Evolutionary conservation across 768 basidiomycete species (phyloP).

Genomic region (Dentipellis sp.): DNA sequence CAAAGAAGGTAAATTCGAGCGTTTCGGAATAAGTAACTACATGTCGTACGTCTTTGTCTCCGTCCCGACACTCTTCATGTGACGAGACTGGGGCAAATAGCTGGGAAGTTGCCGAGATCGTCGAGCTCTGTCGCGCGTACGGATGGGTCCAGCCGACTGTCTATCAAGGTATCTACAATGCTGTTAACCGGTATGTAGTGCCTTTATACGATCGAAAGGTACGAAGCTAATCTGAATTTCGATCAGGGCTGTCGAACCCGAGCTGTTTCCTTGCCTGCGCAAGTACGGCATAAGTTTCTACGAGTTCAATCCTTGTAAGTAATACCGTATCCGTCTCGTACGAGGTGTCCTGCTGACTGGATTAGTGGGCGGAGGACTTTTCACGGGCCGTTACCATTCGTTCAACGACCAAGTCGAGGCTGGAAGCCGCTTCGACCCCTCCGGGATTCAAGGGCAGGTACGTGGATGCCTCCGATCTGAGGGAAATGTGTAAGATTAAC

Average conservation of each 20-base stretch:
- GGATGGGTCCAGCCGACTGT: constrained; percentile 39
- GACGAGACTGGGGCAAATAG: constrained; percentile 4
- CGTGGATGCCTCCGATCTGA: neutral
- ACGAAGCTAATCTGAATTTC: neutral
- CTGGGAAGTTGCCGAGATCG: constrained; percentile 38
- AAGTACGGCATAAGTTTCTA: constrained; percentile 33
- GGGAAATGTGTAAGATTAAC: too few relatives aligned
- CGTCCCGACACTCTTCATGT: constrained; percentile 1
- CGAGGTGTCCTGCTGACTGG: neutral
- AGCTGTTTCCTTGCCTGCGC: constrained; percentile 34
- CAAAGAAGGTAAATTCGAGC: constrained; percentile 43
- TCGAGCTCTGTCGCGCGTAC: constrained; percentile 23
- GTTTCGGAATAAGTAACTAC: constrained; percentile 37
- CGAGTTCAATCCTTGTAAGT: constrained; percentile 32
- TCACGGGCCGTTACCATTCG: constrained; percentile 29
- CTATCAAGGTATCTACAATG: constrained; percentile 41
- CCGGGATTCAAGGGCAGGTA: constrained; percentile 37
- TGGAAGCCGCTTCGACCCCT: constrained; percentile 50
- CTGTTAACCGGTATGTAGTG: constrained; percentile 22
- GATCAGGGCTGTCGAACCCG: constrained; percentile 26
- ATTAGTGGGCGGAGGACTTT: constrained; percentile 29
- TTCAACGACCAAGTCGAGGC: constrained; percentile 31
- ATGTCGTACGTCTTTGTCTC: constrained; percentile 24
- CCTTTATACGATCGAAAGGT: neutral
- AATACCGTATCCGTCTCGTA: neutral